Evolutionary conservation across 192 early-diverging fungal genomes (phyloP).

Genomic region (Piromyces finnis): DNA sequence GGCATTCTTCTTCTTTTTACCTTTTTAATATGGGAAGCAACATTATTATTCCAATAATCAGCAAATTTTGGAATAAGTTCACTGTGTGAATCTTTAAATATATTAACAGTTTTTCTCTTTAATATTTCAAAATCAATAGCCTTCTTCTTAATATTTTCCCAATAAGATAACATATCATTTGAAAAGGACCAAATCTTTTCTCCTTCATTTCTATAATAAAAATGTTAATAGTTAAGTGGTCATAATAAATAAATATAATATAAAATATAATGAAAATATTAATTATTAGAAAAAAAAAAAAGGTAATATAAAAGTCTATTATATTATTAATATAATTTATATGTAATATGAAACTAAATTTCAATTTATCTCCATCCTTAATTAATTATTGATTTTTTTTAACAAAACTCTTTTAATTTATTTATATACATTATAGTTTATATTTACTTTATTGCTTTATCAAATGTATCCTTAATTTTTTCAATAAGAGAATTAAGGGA

Average conservation of each 20-base stretch:
- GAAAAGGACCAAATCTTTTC: background rate
- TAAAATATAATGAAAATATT: too few species aligned
- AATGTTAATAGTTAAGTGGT: too few species aligned
- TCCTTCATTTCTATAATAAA: background rate
- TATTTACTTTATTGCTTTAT: background rate
- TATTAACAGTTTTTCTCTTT: background rate
- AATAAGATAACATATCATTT: background rate
- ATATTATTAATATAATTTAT: too few species aligned
- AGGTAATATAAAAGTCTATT: too few species aligned
- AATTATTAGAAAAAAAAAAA: too few species aligned
- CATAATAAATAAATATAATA: too few species aligned
- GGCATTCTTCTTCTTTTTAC: background rate
- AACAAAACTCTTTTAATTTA: too few species aligned
- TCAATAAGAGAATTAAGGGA: background rate
- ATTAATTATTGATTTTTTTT: too few species aligned
- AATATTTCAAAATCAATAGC: background rate
- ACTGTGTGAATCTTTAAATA: background rate
- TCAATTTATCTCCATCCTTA: too few species aligned
- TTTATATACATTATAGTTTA: too few species aligned
- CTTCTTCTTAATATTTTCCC: background rate
- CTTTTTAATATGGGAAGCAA: background rate
- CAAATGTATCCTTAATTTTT: background rate
- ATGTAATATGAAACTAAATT: too few species aligned
- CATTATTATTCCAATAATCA: background rate
- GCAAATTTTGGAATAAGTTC: background rate